These are phyloP conservation scores for Clarireedia homoeocarpa DNA, from an alignment of 2,329 filamentous ascomycete genomes.

Conservation along the genomic window DNA sequence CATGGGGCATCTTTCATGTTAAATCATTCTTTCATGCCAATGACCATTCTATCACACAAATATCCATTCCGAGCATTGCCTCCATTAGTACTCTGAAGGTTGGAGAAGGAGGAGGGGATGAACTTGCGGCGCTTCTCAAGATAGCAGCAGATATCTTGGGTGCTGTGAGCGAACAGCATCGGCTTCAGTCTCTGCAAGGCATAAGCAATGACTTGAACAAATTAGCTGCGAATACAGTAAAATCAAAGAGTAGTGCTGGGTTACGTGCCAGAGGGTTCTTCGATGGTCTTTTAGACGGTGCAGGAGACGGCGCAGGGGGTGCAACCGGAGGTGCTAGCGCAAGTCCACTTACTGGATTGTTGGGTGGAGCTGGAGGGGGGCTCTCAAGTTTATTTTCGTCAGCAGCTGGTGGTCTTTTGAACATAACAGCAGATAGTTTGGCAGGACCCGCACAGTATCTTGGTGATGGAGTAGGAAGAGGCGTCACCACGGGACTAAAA, in stretches of 20 bases:
- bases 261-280: neutral
- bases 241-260: neutral
- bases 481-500: conserved; percentile 4
- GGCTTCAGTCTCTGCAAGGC: conserved; percentile 1
- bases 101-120: neutral
- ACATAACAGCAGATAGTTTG: neutral
- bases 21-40: neutral
- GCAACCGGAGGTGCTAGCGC: neutral
- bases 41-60: neutral
- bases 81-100: neutral
- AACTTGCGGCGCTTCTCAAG: neutral
- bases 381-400: neutral
- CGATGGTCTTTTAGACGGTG: neutral
- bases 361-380: neutral
- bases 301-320: neutral
- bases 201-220: conserved; percentile 6
- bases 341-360: neutral
- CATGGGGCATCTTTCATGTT: neutral
- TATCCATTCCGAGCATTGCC: neutral
- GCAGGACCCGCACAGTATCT: neutral
- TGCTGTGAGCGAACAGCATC: neutral
- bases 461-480: conserved; percentile 6
- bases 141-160: neutral
- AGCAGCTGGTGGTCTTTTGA: neutral
- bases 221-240: neutral